Percentiles rank a stretch among this genome's conserved stretches.
These are phyloP conservation scores for Diaporthe citriasiana DNA, from an alignment of 2,329 filamentous ascomycete genomes.

Conservation along the genomic window DNA sequence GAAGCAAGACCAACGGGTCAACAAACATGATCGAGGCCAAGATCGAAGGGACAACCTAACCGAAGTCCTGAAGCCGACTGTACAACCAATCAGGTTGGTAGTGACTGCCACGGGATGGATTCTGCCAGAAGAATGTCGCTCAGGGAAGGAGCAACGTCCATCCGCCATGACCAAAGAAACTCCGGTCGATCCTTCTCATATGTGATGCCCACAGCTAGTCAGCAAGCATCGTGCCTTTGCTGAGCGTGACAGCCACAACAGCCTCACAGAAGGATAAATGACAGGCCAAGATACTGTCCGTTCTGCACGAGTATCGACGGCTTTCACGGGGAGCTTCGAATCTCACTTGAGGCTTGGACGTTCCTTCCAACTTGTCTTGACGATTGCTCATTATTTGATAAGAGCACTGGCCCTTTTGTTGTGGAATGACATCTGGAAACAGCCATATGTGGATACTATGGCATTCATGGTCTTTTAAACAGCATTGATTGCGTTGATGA, in stretches of 20 bases:
- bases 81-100: background rate
- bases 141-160: background rate
- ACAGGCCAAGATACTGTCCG: background rate
- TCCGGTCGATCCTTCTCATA: background rate
- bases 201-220: background rate
- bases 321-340: background rate
- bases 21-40: background rate
- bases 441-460: rapidly evolving
- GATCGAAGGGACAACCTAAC: background rate
- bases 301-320: background rate
- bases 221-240: no score
- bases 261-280: background rate
- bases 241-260: background rate
- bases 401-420: no score
- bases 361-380: background rate
- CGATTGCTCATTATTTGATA: background rate
- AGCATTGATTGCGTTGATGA: background rate
- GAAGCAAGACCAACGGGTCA: background rate
- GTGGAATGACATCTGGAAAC: no score
- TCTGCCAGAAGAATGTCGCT: no score
- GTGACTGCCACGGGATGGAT: background rate
- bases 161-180: no score
- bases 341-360: background rate
- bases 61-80: background rate
- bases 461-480: background rate